Conservation (phyloP, 106 monocot genomes). For the Phalaenopsis equestris region DNA sequence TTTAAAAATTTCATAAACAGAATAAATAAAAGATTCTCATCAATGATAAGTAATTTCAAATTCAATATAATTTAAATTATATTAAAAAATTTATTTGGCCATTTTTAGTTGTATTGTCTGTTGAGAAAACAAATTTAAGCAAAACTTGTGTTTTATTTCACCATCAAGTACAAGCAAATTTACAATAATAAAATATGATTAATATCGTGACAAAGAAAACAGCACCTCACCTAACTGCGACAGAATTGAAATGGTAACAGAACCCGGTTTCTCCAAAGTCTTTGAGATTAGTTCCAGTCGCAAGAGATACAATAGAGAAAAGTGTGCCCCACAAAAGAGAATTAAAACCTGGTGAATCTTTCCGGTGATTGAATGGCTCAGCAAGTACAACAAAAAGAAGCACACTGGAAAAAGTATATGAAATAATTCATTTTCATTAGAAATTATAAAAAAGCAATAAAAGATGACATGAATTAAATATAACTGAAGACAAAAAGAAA, state of each 20-base stretch:
- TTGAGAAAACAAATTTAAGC: no score
- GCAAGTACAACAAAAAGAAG: constrained; percentile 71
- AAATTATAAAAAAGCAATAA: background rate
- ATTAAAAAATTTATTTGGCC: no score
- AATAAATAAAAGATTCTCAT: no score
- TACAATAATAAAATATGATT: background rate
- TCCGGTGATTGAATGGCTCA: constrained; percentile 66
- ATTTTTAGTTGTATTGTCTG: no score
- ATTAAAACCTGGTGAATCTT: constrained; percentile 68
- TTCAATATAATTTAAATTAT: no score
- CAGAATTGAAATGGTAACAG: constrained; percentile 45
- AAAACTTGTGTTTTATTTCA: no score
- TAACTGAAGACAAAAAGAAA: no score
- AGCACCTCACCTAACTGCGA: constrained; percentile 58
- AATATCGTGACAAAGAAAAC: background rate
- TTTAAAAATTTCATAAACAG: no score
- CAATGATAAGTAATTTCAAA: no score
- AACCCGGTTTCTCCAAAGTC: constrained; percentile 45
- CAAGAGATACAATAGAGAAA: constrained; percentile 74
- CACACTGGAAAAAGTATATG: constrained; percentile 42
- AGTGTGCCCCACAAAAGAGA: constrained; percentile 83
- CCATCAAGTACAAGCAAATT: background rate
- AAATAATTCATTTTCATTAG: background rate
- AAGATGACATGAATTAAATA: no score
- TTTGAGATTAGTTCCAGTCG: constrained; percentile 74